Evolutionary conservation across 1,139 yeast species (phyloP), one percentile per base, ranked within the genome.

Genomic region (Blastobotrys indianensis): DNA sequence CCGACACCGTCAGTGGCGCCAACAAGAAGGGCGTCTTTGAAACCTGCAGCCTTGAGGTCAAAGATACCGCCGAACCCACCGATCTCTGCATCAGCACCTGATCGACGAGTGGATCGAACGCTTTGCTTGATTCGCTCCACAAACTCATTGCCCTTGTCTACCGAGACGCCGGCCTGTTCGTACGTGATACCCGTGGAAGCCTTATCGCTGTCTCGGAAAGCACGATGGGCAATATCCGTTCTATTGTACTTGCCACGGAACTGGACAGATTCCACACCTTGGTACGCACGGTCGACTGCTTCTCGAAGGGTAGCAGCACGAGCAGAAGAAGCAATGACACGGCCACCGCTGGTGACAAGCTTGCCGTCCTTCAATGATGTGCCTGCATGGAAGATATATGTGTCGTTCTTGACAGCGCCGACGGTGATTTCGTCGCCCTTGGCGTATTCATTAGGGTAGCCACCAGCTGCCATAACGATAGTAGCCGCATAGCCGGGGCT

Each of bases 1-100:
- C 99, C 99, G 51, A 94, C 97, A 68, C 99, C 99, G 69, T 94
- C 99, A 41, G 98, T 94, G 48, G 98, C 97, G 51, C 94, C 97
- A 42, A 94, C 97, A 51, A 94, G 73, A 48, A 94, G 70, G 9
- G 96, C 86, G 51, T 81, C 79, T 48, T 70, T 69, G 67, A 82
- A 94, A 9, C 97, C 97, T 41, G 95, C 94, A 45, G 82, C 80
- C 59, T 82, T 79, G 59, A 94, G 75, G 65, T 94, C 98, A 58
- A 94, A 94, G 39, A 90, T 72, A 54, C 98, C 99, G 54, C 99
- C 99, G 62, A 94, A 94, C 3, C 99, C 99, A 63, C 99, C 99
- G 58, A 94, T 92, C 57, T 88, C 96, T 16, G 97, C 87, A 63
- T 92, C 97, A 39, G 98, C 94, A 59, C 99, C 99, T 31, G 94